Evolutionary conservation across 2,329 filamentous ascomycete species (phyloP).

Genomic region (Phaeosphaeria sp.): DNA sequence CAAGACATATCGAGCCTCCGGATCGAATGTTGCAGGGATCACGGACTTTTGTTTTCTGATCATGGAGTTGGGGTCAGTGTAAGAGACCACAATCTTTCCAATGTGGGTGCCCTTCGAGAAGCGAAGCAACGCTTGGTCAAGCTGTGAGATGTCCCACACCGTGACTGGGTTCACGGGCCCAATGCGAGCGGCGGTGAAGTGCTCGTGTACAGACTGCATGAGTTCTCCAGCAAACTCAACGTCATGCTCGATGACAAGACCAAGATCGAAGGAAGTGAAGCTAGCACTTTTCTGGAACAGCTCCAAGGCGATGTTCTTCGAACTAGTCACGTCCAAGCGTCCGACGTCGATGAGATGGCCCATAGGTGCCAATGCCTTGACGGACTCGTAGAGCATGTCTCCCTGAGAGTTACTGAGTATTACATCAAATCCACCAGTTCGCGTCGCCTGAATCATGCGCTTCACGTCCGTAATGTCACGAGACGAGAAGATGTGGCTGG

Average conservation of each 20-base stretch:
- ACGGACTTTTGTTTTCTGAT: neutral
- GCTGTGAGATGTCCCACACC: neutral
- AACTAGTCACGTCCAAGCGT: conserved; percentile 1
- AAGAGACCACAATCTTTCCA: conserved; percentile 8
- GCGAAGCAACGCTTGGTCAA: neutral
- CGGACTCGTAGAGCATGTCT: conserved; percentile 22
- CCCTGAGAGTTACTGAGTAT: conserved; percentile 28
- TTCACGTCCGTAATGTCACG: conserved; percentile 13
- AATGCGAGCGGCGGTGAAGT: neutral
- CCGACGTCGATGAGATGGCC: conserved; percentile 34
- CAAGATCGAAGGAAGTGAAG: conserved; percentile 20
- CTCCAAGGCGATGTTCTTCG: conserved; percentile 2
- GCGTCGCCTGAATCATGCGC: conserved; percentile 6
- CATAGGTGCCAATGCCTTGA: conserved; percentile 28
- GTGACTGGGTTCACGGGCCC: neutral
- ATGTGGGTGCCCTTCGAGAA: conserved; percentile 1
- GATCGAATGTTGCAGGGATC: conserved; percentile 1
- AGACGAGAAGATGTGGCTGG: conserved; percentile 38
- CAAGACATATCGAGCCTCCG: conserved; percentile 13
- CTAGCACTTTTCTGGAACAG: conserved; percentile 8
- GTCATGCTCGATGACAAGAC: conserved; percentile 4
- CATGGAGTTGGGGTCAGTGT: neutral
- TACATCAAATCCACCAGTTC: conserved; percentile 33
- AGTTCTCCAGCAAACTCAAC: conserved; percentile 2
- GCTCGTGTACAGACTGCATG: conserved; percentile 2